Evolutionary conservation across 2,329 filamentous ascomycete genomes (phyloP).

Genomic region (Aspergillus texensis): DNA sequence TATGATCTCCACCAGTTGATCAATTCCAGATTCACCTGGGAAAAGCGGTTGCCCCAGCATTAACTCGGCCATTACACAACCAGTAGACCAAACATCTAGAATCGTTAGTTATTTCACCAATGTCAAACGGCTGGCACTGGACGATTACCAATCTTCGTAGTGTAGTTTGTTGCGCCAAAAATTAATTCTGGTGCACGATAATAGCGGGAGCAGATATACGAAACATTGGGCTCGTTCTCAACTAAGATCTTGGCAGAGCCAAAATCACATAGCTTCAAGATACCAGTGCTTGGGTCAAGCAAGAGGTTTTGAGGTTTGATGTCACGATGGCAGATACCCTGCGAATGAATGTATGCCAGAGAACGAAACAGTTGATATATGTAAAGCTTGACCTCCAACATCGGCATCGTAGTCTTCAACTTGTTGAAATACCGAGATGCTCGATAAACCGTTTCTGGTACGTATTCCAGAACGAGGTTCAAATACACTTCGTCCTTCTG

Average conservation of each 20-base stretch:
- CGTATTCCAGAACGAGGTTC: conserved; percentile 96
- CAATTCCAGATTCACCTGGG: conserved; percentile 96
- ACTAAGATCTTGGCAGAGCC: conserved; percentile 98
- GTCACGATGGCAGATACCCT: conserved; percentile 97
- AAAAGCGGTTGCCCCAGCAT: conserved; percentile 98
- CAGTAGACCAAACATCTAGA: conserved; percentile 97
- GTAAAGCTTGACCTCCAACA: conserved; percentile 97
- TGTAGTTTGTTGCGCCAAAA: conserved; percentile 98
- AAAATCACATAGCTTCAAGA: conserved; percentile 98
- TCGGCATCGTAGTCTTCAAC: conserved; percentile 99
- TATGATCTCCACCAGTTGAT: conserved; percentile 98
- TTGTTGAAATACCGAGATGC: conserved; percentile 99
- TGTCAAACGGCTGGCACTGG: neutral
- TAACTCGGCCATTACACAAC: conserved; percentile 98
- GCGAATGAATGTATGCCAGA: conserved; percentile 97
- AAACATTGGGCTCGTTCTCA: conserved; percentile 98
- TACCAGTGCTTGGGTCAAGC: conserved; percentile 84
- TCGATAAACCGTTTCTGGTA: conserved; percentile 97
- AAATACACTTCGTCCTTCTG: conserved; percentile 98
- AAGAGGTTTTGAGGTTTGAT: conserved; percentile 99
- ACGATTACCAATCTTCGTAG: conserved; percentile 93
- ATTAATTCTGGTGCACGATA: conserved; percentile 98
- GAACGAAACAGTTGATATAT: conserved; percentile 99
- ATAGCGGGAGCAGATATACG: conserved; percentile 99
- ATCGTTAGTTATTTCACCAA: conserved; percentile 16